These are phyloP conservation scores for Setomelanomma holmii DNA, from an alignment of 2,329 filamentous ascomycete species.

Conservation along the genomic window DNA sequence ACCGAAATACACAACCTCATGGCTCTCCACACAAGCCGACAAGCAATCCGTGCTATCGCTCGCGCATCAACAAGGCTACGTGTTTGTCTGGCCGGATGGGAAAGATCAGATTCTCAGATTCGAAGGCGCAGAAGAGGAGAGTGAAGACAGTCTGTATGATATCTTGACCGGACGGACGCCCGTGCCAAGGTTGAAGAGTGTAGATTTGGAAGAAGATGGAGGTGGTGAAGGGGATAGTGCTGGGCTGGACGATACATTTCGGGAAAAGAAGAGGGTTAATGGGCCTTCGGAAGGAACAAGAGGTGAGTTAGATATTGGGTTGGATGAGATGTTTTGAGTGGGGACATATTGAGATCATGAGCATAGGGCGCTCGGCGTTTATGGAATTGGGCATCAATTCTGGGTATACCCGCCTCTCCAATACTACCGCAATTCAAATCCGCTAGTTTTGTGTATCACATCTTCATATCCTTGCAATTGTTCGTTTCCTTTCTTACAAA, in stretches of 20 bases:
- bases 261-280: too few relatives aligned
- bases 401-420: background rate
- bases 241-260: constrained; percentile 55
- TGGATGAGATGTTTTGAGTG: constrained; percentile 46
- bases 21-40: constrained; percentile 34
- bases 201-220: constrained; percentile 23
- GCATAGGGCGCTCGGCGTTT: too few relatives aligned
- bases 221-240: constrained; percentile 27
- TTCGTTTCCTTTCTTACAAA: background rate
- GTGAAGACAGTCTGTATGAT: constrained; percentile 57
- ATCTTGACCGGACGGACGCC: constrained; percentile 57
- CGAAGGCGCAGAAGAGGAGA: constrained; percentile 42
- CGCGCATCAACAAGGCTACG: constrained; percentile 46
- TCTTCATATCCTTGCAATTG: background rate
- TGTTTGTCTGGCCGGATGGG: constrained; percentile 53
- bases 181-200: constrained; percentile 38
- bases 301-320: constrained; percentile 36
- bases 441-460: background rate
- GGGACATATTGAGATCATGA: too few relatives aligned
- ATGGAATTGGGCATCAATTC: background rate
- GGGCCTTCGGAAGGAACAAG: too few relatives aligned
- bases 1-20: constrained; percentile 32
- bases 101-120: constrained; percentile 43
- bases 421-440: background rate
- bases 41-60: constrained; percentile 47